Conservation (phyloP, 1,139 yeast species). For the Geotrichum carabidarum region DNA sequence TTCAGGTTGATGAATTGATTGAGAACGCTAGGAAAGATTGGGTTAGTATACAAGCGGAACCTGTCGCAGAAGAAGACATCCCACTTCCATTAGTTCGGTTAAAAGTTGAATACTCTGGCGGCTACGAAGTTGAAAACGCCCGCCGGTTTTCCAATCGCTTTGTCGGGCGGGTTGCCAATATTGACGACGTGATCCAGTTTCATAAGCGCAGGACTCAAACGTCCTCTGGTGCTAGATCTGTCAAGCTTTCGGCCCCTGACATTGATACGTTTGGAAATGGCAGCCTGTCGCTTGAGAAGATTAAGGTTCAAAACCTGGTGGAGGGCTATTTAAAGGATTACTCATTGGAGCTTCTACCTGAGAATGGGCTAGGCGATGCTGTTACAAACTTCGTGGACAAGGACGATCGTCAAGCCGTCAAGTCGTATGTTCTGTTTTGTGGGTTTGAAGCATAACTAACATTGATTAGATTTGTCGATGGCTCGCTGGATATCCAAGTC, state of each 20-base stretch:
- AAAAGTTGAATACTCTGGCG: slow-evolving; percentile 84
- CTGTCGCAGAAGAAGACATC: slow-evolving; percentile 28
- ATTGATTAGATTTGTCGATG: slow-evolving; percentile 49
- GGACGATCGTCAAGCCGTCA: slow-evolving; percentile 71
- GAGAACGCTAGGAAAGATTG: slow-evolving; percentile 53
- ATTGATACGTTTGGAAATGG: slow-evolving; percentile 21
- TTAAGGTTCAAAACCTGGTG: slow-evolving; percentile 56
- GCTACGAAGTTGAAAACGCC: slow-evolving; percentile 86
- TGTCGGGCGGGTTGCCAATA: slow-evolving; percentile 87
- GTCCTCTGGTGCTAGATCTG: slow-evolving; percentile 1
- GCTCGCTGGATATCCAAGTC: slow-evolving; percentile 60
- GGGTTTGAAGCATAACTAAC: neutral
- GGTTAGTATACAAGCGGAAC: slow-evolving; percentile 34
- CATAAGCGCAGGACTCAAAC: slow-evolving; percentile 9
- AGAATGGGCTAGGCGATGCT: slow-evolving; percentile 69
- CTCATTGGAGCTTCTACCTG: slow-evolving; percentile 66
- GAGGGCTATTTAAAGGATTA: slow-evolving; percentile 58
- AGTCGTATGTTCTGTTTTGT: slow-evolving; percentile 32
- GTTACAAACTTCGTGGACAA: slow-evolving; percentile 68
- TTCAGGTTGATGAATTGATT: slow-evolving; percentile 58
- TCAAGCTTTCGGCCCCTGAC: slow-evolving; percentile 16
- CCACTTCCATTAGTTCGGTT: slow-evolving; percentile 79
- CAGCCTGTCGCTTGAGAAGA: slow-evolving; percentile 38
- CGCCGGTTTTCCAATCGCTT: slow-evolving; percentile 83
- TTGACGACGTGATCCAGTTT: slow-evolving; percentile 71